phyloP scores from a whole-genome alignment of 2,329 filamentous ascomycete genomes.

The Phyllosticta paracitricarpa region DNA sequence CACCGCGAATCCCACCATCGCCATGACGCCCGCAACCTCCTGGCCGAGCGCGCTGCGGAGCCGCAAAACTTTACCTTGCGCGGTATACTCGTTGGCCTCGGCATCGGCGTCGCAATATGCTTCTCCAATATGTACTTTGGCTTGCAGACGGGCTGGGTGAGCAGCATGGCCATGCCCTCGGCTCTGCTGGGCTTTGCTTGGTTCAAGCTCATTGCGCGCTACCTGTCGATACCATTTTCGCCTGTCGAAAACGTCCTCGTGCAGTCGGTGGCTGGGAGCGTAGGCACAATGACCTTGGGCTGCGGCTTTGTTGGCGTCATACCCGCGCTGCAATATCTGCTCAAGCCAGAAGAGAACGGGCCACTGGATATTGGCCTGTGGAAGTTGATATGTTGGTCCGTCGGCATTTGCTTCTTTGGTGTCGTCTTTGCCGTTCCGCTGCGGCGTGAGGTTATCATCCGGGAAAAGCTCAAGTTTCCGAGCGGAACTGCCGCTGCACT shows the following conservation, averaged over 20 bases:
- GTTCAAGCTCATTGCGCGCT: constrained; percentile 68
- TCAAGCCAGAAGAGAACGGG: constrained; percentile 68
- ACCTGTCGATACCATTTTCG: constrained; percentile 72
- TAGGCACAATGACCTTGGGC: constrained; percentile 92
- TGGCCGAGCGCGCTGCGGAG: constrained; percentile 19
- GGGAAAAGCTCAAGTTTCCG: constrained; percentile 86
- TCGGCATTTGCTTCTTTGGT: constrained; percentile 92
- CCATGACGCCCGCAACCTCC: constrained; percentile 10
- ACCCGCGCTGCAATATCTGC: constrained; percentile 79
- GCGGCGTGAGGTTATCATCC: constrained; percentile 81
- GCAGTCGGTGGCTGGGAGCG: constrained; percentile 88
- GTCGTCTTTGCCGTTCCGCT: constrained; percentile 93
- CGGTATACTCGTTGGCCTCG: constrained; percentile 66
- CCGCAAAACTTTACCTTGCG: constrained; percentile 73
- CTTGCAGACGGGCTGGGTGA: constrained; percentile 77
- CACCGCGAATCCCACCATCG: not conserved
- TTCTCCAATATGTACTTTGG: constrained; percentile 99
- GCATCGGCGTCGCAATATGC: constrained; percentile 82
- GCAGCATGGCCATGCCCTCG: constrained; percentile 93
- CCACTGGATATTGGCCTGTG: constrained; percentile 61
- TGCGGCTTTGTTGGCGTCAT: constrained; percentile 94
- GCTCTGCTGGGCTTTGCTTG: constrained; percentile 90
- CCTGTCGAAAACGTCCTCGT: constrained; percentile 95
- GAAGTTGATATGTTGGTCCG: constrained; percentile 79
- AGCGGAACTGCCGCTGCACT: constrained; percentile 92